Evolutionary conservation across 331 rosid species (phyloP).

Genomic region (Quercus phellos): DNA sequence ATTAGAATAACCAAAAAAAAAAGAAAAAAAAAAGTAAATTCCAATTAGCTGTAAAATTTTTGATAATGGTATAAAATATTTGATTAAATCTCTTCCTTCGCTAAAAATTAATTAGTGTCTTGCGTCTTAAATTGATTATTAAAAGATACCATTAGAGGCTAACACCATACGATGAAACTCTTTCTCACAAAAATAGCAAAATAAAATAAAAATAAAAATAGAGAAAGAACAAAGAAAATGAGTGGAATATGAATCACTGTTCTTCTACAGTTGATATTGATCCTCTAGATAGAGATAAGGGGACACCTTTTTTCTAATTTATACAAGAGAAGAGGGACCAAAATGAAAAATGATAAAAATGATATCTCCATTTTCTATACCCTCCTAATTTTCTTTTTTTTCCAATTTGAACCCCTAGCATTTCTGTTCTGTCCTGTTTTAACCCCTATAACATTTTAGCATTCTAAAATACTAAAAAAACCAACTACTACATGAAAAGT

Average conservation of each 20-base stretch:
- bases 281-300: background rate
- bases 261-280: conserved; percentile 22
- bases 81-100: too few relatives aligned
- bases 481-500: conserved; percentile 44
- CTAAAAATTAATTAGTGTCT: too few relatives aligned
- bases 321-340: conserved; percentile 19
- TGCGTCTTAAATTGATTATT: too few relatives aligned
- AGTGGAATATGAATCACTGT: background rate
- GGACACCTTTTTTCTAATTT: background rate
- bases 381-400: background rate
- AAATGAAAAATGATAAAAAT: conserved; percentile 18
- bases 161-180: too few relatives aligned
- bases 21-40: background rate
- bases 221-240: background rate
- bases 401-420: background rate
- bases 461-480: background rate
- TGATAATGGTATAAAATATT: too few relatives aligned
- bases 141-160: too few relatives aligned
- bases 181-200: too few relatives aligned
- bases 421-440: background rate
- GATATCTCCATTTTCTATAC: conserved; percentile 12
- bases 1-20: too few relatives aligned
- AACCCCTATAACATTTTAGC: background rate
- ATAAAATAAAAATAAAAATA: too few relatives aligned
- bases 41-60: too few relatives aligned